Percentiles rank a stretch among this genome's conserved stretches.
Evolutionary conservation across 805 yeast species (phyloP).

Genomic region (Cyberlindnera veronae): DNA sequence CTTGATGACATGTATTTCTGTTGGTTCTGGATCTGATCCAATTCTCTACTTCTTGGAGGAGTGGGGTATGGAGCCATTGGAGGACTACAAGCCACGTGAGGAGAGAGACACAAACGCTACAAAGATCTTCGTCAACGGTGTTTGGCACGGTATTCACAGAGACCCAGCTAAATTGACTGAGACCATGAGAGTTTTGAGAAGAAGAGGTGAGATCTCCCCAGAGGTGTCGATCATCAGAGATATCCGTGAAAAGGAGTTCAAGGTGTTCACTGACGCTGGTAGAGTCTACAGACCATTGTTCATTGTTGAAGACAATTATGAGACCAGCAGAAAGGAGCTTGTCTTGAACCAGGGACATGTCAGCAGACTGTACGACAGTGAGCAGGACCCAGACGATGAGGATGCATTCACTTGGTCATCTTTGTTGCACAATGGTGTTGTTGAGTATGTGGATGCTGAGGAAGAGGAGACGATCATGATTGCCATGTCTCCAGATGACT

Average conservation of each 20-base stretch:
- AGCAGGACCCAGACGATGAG: conserved; percentile 34
- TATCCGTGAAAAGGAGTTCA: conserved; percentile 93
- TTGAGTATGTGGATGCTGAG: conserved; percentile 97
- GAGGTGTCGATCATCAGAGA: conserved; percentile 97
- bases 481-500: conserved; percentile 98
- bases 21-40: conserved; percentile 96
- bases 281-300: conserved; percentile 96
- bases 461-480: conserved; percentile 98
- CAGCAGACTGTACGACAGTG: conserved; percentile 50
- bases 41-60: conserved; percentile 90
- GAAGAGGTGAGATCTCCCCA: conserved; percentile 92
- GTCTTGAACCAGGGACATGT: conserved; percentile 84
- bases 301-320: conserved; percentile 83
- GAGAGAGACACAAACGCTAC: conserved; percentile 91
- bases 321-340: conserved; percentile 61
- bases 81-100: conserved; percentile 91
- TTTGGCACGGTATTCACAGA: conserved; percentile 98
- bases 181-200: conserved; percentile 85
- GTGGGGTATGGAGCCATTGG: conserved; percentile 99
- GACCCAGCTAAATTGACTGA: conserved; percentile 91
- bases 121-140: conserved; percentile 95
- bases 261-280: conserved; percentile 97
- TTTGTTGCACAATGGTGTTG: conserved; percentile 78
- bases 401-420: conserved; percentile 76
- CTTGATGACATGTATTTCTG: conserved; percentile 95